Percentiles rank a stretch among this genome's conserved stretches.
Conservation (phyloP, 208 protist species). For the Tritrichomonas foetus region DNA sequence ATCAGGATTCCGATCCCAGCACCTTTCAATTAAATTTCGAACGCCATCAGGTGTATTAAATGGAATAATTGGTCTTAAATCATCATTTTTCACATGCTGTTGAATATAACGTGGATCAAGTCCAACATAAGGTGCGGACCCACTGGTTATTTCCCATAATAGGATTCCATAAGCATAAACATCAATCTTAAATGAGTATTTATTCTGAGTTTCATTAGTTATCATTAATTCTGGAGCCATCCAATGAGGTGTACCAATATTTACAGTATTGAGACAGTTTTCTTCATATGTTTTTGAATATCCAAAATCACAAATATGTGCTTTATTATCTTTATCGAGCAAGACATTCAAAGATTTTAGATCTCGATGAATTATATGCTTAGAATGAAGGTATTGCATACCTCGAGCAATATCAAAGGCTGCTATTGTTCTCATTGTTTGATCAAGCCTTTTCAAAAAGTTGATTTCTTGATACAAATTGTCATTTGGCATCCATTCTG, state of each 20-base stretch:
- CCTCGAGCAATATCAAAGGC: not conserved
- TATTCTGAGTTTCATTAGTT: not conserved
- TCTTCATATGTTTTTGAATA: not conserved
- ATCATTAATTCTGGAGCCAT: slow-evolving; percentile 38
- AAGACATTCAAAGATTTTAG: slow-evolving; percentile 36
- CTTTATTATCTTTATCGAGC: not conserved
- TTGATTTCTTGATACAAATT: not conserved
- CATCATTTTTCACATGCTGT: not conserved
- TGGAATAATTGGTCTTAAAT: not conserved
- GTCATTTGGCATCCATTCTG: not conserved
- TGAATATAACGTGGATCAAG: not conserved
- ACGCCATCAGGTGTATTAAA: not conserved
- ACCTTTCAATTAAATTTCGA: not conserved
- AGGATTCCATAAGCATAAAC: slow-evolving; percentile 34
- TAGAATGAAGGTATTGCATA: slow-evolving; percentile 16
- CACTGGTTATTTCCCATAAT: slow-evolving; percentile 3
- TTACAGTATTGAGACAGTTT: not conserved
- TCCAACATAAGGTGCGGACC: not conserved
- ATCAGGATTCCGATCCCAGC: slow-evolving; percentile 34
- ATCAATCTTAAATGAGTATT: not conserved
- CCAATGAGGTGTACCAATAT: not conserved
- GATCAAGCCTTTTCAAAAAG: not conserved
- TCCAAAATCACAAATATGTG: not conserved
- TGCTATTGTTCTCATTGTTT: not conserved
- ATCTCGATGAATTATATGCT: slow-evolving; percentile 42